phyloP scores from a whole-genome alignment of 2,329 filamentous ascomycete genomes.

The Alternaria brassicae region DNA sequence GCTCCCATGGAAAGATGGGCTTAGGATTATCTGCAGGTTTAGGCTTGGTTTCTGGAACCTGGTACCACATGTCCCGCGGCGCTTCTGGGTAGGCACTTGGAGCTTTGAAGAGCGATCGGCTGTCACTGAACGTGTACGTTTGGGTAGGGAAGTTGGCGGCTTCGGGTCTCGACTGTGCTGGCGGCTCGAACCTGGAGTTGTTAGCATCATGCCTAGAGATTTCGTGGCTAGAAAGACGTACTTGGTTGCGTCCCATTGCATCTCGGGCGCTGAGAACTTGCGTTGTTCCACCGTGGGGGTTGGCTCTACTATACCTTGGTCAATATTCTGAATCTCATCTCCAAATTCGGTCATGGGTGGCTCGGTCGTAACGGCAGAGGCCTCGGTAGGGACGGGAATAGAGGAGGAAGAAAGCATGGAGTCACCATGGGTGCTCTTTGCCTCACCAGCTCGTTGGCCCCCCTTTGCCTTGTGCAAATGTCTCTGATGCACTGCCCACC shows the following conservation, averaged over 20 bases:
- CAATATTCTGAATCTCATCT: conserved; percentile 53
- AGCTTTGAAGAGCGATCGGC: conserved; percentile 76
- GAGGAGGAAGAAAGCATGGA: conserved; percentile 17
- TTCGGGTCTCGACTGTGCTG: conserved; percentile 76
- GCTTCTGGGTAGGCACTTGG: conserved; percentile 81
- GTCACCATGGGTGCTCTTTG: conserved; percentile 16
- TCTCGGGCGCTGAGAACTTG: conserved; percentile 63
- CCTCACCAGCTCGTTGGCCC: conserved; percentile 11
- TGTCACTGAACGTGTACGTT: conserved; percentile 83
- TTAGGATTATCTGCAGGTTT: conserved; percentile 66
- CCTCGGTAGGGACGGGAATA: conserved; percentile 35
- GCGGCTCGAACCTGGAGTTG: conserved; percentile 54
- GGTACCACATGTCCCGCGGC: conserved; percentile 86
- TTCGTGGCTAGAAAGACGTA: conserved; percentile 45
- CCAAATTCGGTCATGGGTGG: conserved; percentile 54
- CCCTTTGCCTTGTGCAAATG: conserved; percentile 64
- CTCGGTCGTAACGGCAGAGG: conserved; percentile 49
- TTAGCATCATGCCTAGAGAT: conserved; percentile 11
- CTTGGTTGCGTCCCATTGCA: conserved; percentile 69
- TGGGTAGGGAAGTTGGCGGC: conserved; percentile 80
- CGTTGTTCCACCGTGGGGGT: conserved; percentile 56
- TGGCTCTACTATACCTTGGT: conserved; percentile 53
- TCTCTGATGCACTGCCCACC: conserved; percentile 94
- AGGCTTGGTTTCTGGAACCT: conserved; percentile 69
- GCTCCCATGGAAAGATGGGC: conserved; percentile 92